A percentile compares a stretch with the other conserved stretches of the same genome.
These are phyloP conservation scores for Rhodotorula babjevae DNA, from an alignment of 768 basidiomycete species.

Conservation along the genomic window DNA sequence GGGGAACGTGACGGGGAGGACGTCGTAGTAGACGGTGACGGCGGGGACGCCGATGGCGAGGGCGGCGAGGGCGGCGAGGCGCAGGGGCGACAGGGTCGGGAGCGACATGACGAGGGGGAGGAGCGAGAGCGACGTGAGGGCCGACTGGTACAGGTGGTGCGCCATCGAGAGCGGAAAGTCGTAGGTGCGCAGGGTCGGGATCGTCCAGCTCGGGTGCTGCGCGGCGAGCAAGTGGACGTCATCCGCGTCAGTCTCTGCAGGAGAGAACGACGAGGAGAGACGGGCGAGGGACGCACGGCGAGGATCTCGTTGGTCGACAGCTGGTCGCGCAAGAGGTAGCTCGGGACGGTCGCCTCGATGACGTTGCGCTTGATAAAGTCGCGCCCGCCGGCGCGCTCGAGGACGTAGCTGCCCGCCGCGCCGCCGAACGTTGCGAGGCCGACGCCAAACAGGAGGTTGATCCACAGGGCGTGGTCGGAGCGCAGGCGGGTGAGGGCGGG, in stretches of 20 bases:
- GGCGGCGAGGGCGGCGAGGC: slow-evolving; percentile 1
- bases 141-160: slow-evolving; percentile 6
- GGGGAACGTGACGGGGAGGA: slow-evolving; percentile 9
- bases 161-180: slow-evolving; percentile 3
- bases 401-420: slow-evolving; percentile 17
- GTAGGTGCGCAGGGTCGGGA: slow-evolving; percentile 18
- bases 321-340: slow-evolving; percentile 16
- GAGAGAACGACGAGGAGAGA: background rate
- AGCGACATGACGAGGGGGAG: slow-evolving; percentile 11
- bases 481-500: slow-evolving; percentile 14
- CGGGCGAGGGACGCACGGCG: slow-evolving; percentile 6
- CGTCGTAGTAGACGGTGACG: slow-evolving; percentile 10
- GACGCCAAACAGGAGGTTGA: slow-evolving; percentile 23
- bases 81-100: slow-evolving; percentile 1
- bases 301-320: slow-evolving; percentile 28
- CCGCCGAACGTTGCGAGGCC: slow-evolving; percentile 10
- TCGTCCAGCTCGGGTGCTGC: slow-evolving; percentile 5
- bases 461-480: slow-evolving; percentile 7
- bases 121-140: slow-evolving; percentile 6
- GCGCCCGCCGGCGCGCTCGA: slow-evolving; percentile 18
- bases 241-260: background rate
- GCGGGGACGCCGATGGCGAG: background rate
- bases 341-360: slow-evolving; percentile 20
- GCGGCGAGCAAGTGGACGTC: background rate
- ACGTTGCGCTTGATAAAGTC: slow-evolving; percentile 16